phyloP scores from a whole-genome alignment of 2,329 filamentous ascomycete species.

The Aciculosporium take region DNA sequence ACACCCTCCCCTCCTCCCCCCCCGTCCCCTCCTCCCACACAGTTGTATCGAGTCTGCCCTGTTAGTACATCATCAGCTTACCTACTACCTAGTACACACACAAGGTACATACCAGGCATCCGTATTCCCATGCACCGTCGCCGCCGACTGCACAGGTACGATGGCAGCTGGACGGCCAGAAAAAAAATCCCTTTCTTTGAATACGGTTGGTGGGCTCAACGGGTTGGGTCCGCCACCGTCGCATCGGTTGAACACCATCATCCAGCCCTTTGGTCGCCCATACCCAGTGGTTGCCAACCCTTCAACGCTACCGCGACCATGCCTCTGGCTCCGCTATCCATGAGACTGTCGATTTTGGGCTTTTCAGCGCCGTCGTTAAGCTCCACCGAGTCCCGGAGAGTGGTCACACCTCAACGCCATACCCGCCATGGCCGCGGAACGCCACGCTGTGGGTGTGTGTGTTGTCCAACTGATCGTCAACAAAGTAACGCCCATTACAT shows the following conservation, averaged over 20 bases:
- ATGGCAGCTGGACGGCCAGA: neutral
- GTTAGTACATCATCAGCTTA: slow-evolving; percentile 2
- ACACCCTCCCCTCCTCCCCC: neutral
- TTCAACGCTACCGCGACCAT: slow-evolving; percentile 7
- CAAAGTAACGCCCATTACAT: too few relatives aligned
- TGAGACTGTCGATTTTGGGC: neutral
- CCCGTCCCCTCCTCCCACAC: neutral
- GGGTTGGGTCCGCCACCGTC: slow-evolving; percentile 9
- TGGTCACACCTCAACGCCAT: slow-evolving; percentile 8
- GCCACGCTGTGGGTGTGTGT: neutral
- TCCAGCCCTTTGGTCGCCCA: slow-evolving; percentile 5
- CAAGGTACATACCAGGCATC: neutral
- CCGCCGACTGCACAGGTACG: neutral
- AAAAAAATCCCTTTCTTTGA: neutral
- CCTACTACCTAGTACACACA: too few relatives aligned
- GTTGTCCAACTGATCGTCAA: too few relatives aligned
- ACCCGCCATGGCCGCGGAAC: slow-evolving; percentile 8
- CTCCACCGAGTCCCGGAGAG: neutral
- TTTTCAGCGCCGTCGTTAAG: slow-evolving; percentile 2
- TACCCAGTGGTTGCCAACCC: slow-evolving; percentile 1
- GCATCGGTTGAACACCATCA: slow-evolving; percentile 8
- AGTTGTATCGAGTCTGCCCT: neutral
- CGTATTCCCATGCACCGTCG: neutral
- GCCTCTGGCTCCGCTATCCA: slow-evolving; percentile 1
- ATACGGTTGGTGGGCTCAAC: slow-evolving; percentile 4